Conservation (phyloP, 2,329 filamentous ascomycete genomes). For the Neonectria hederae region DNA sequence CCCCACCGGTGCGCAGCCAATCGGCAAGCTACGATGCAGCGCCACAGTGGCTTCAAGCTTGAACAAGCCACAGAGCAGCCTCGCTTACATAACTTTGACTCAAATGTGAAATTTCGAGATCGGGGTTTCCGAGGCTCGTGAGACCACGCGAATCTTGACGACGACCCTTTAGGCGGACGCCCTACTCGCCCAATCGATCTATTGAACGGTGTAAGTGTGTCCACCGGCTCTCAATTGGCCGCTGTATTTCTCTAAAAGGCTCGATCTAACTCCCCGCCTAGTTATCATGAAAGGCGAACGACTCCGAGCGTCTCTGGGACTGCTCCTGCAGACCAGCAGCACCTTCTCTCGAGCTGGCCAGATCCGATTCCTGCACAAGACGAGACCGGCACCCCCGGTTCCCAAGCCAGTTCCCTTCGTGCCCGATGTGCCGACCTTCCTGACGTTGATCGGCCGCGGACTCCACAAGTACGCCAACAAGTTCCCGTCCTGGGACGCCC, state of each 20-base stretch:
- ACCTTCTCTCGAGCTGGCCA: conserved; percentile 48
- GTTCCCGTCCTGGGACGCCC: conserved; percentile 87
- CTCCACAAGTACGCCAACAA: conserved; percentile 85
- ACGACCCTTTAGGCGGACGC: conserved; percentile 31
- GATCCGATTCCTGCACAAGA: conserved; percentile 56
- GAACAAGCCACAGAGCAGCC: conserved; percentile 33
- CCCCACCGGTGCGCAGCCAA: conserved; percentile 31
- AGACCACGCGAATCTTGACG: conserved; percentile 30
- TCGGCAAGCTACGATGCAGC: conserved; percentile 9
- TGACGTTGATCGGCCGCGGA: conserved; percentile 89
- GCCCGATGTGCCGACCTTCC: conserved; percentile 85
- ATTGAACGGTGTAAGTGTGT: conserved; percentile 34
- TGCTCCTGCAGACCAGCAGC: conserved; percentile 45
- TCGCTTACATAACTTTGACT: conserved; percentile 46
- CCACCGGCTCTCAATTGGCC: not conserved
- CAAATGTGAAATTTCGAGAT: conserved; percentile 45
- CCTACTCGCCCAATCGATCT: conserved; percentile 32
- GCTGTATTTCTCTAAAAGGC: not conserved
- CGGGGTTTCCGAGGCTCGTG: conserved; percentile 27
- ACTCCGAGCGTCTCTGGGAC: conserved; percentile 46
- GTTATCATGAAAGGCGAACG: conserved; percentile 46
- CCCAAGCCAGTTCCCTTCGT: conserved; percentile 85
- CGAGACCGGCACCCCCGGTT: conserved; percentile 51
- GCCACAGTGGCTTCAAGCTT: conserved; percentile 22
- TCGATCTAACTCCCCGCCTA: conserved; percentile 23